Percentiles rank a stretch among this genome's conserved stretches.
phyloP scores from a whole-genome alignment of 306 rosid species.

The Lathyrus sativus region DNA sequence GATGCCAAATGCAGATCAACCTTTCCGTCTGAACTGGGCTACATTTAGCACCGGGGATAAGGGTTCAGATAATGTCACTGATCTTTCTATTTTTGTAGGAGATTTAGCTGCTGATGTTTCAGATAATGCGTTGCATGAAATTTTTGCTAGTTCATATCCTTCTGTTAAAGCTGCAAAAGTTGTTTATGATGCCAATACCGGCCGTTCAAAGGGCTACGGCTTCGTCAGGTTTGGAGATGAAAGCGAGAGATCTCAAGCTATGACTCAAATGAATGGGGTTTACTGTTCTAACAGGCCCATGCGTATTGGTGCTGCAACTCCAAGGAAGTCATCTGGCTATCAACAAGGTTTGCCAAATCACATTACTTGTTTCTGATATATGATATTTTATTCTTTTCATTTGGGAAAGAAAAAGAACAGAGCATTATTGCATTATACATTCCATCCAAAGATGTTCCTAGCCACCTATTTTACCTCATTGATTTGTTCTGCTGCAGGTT shows the following conservation, averaged over 20 bases:
- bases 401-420: neutral
- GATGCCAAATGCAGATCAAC: slow-evolving; percentile 91
- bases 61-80: slow-evolving; percentile 90
- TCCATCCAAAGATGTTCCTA: slow-evolving; percentile 21
- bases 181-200: slow-evolving; percentile 93
- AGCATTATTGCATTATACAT: neutral
- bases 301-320: slow-evolving; percentile 99
- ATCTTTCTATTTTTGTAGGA: slow-evolving; percentile 97
- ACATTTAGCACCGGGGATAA: slow-evolving; percentile 89
- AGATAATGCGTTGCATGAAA: slow-evolving; percentile 80
- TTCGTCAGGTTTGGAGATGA: slow-evolving; percentile 98
- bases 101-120: slow-evolving; percentile 98
- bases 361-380: slow-evolving; percentile 20
- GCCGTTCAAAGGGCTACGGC: slow-evolving; percentile 99
- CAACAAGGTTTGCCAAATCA: slow-evolving; percentile 64
- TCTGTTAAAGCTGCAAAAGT: slow-evolving; percentile 97
- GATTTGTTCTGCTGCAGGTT: slow-evolving; percentile 21
- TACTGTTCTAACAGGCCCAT: slow-evolving; percentile 97
- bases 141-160: slow-evolving; percentile 77
- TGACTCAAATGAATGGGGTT: slow-evolving; percentile 88
- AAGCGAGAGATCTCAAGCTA: slow-evolving; percentile 83
- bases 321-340: slow-evolving; percentile 90
- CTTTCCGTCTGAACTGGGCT: slow-evolving; percentile 98
- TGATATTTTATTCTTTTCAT: slow-evolving; percentile 27
- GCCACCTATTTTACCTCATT: slow-evolving; percentile 11